Evolutionary conservation across 306 rosid species (phyloP), one percentile per base, ranked within the genome.

Genomic region (Arachis hypogaea): DNA sequence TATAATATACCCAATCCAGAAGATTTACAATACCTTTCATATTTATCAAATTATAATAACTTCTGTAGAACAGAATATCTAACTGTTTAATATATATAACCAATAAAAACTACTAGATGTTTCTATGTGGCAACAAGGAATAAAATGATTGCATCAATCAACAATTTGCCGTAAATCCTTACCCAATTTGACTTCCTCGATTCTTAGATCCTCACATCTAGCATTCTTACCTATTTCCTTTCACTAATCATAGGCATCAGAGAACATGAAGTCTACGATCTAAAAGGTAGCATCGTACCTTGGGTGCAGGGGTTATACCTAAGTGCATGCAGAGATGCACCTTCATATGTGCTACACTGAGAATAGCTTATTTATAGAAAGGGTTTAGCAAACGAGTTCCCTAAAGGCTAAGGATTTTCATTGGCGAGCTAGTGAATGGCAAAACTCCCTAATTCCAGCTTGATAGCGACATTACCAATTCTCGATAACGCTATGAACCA

Each of bases 401-500:
- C 28, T 1, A 22, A 1, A 22, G 28, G 28, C 28, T 22, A 66
- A 14, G 51, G 42, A 6, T 51, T 33, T 59, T 50, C 33, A 59
- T 42, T 11, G 65, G 9, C 52, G 51, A 61, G 73, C 50, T 7
- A 66, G 3, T 16, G 18, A 30, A 43, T 42, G 18, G 72, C 72
- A 72, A 47, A 71, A 38, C 44, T 72, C 65, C 41, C 71, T 42
- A 42, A 12, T 30, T 9, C 52, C 28, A 22, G 56, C 57, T 12
- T 55, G 44, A 42, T 47, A 47, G 29, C 30, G 57, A 29, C 5
- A 43, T 30, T 11, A 51, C 28, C n/a, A 16, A 43, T 30, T 44
- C 14, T 58, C 66, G 16, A 54, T 28, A 46, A 6, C 75, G 29
- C 77, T 56, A 70, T 11, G 42, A 43, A 65, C 55, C 30, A n/a